phyloP scores from a whole-genome alignment of 1,284 basidiomycete genomes.

The Uromyces viciae-fabae region DNA sequence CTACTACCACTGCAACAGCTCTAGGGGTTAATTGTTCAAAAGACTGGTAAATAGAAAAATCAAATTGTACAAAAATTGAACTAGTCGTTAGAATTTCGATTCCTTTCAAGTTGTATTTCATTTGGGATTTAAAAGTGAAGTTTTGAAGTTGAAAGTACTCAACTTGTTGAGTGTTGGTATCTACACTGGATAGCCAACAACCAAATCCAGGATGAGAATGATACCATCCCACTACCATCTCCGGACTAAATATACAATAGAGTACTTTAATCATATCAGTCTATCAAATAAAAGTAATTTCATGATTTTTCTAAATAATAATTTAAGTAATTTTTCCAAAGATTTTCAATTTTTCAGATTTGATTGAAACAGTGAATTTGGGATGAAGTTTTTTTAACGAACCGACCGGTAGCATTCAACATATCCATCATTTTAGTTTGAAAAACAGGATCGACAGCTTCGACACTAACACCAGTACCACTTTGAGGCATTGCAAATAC shows the following conservation, averaged over 20 bases:
- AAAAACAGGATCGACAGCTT: conserved; percentile 98
- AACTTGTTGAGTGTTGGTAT: conserved; percentile 98
- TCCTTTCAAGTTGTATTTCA: no score
- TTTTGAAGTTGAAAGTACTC: conserved; percentile 48
- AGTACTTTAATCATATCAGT: no score
- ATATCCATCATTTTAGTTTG: conserved; percentile 99
- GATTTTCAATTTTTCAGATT: neutral
- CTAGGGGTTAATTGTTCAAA: conserved; percentile 93
- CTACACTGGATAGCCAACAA: conserved; percentile 97
- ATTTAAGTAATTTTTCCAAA: no score
- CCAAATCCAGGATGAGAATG: conserved; percentile 99
- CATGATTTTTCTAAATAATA: no score
- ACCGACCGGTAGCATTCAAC: conserved; percentile 98
- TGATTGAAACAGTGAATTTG: neutral
- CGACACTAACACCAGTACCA: conserved; percentile 95
- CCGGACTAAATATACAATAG: conserved; percentile 64
- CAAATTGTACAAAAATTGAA: neutral
- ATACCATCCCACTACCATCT: conserved; percentile 99
- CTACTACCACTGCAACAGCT: conserved; percentile 95
- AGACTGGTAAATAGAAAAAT: conserved; percentile 62
- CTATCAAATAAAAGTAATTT: no score
- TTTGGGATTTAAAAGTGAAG: neutral
- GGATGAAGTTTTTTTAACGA: conserved; percentile 52
- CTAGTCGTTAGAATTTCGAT: neutral
- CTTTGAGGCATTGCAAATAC: conserved; percentile 99